These are phyloP conservation scores for Porcisia hertigi DNA, from an alignment of 208 protist genomes.

Conservation along the genomic window DNA sequence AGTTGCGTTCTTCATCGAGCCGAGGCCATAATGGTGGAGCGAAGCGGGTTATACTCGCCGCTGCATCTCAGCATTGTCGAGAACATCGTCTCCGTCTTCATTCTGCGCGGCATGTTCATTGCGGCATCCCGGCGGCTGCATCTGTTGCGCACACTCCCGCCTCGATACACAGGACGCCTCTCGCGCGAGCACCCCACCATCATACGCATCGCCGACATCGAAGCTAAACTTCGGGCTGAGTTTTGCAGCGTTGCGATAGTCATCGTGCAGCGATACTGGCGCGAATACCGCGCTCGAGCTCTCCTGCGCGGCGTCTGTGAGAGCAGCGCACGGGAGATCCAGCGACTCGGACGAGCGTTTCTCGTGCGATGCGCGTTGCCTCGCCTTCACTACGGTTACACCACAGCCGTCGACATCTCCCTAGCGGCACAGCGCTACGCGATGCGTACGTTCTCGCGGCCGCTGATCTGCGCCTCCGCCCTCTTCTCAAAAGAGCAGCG, in stretches of 20 bases:
- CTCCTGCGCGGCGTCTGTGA: slow-evolving; percentile 45
- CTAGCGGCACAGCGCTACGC: slow-evolving; percentile 26
- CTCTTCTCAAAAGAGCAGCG: slow-evolving; percentile 40
- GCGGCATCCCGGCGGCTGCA: slow-evolving; percentile 44
- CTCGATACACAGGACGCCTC: slow-evolving; percentile 43
- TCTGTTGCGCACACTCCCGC: slow-evolving; percentile 31
- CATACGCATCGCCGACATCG: slow-evolving; percentile 37
- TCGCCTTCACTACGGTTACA: slow-evolving; percentile 18
- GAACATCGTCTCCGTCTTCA: slow-evolving; percentile 52
- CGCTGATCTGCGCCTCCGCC: slow-evolving; percentile 32
- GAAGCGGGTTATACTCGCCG: slow-evolving; percentile 39
- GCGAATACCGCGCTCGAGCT: slow-evolving; percentile 34
- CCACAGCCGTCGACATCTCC: slow-evolving; percentile 18
- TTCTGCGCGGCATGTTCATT: slow-evolving; percentile 51
- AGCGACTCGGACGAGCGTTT: slow-evolving; percentile 48
- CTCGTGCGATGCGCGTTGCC: slow-evolving; percentile 31
- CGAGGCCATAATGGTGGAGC: slow-evolving; percentile 44
- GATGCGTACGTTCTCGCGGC: slow-evolving; percentile 40
- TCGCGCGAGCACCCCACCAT: slow-evolving; percentile 50
- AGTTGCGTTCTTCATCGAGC: slow-evolving; percentile 55
- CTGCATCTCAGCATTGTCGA: slow-evolving; percentile 51
- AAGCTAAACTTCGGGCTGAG: slow-evolving; percentile 29
- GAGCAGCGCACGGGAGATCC: slow-evolving; percentile 44
- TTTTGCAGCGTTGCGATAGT: slow-evolving; percentile 38
- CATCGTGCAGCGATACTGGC: slow-evolving; percentile 54